Evolutionary conservation across 225 moss, liverwort and hornwort species (phyloP).

Genomic region (Physcomitrellopsis africana): DNA sequence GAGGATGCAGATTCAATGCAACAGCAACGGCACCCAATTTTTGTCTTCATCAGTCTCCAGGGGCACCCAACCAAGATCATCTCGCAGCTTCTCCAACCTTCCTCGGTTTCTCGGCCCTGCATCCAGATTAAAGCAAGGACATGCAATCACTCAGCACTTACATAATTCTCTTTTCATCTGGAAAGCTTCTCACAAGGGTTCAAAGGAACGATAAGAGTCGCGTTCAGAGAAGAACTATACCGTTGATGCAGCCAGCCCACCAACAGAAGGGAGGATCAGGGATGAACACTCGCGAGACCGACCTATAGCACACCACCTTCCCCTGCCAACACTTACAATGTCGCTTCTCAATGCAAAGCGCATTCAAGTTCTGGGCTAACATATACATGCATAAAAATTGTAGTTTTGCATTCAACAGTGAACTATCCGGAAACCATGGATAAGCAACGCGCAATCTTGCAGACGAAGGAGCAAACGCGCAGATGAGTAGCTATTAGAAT

Average conservation of each 20-base stretch:
- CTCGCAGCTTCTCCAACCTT: conserved; percentile 73
- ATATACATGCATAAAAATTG: no score
- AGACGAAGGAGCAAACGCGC: neutral
- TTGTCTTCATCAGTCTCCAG: conserved; percentile 88
- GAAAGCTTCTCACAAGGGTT: neutral
- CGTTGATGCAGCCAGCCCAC: conserved; percentile 87
- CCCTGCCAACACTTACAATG: conserved; percentile 50
- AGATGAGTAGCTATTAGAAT: neutral
- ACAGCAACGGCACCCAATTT: conserved; percentile 69
- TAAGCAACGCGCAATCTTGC: neutral
- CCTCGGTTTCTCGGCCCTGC: conserved; percentile 78
- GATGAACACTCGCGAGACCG: conserved; percentile 62
- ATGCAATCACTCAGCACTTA: neutral
- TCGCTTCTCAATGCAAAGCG: neutral
- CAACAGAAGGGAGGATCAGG: conserved; percentile 88
- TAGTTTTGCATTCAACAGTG: no score
- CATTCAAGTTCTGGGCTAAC: neutral
- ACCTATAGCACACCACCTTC: conserved; percentile 77
- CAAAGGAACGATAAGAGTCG: neutral
- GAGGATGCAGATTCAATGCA: conserved; percentile 46
- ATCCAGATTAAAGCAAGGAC: conserved; percentile 8
- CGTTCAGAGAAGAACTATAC: conserved; percentile 23
- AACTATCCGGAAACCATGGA: neutral
- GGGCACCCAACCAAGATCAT: conserved; percentile 80
- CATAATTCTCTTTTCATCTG: neutral